These are phyloP conservation scores for Pseudogymnoascus pannorum DNA, from an alignment of 2,329 filamentous ascomycete species.

Conservation along the genomic window DNA sequence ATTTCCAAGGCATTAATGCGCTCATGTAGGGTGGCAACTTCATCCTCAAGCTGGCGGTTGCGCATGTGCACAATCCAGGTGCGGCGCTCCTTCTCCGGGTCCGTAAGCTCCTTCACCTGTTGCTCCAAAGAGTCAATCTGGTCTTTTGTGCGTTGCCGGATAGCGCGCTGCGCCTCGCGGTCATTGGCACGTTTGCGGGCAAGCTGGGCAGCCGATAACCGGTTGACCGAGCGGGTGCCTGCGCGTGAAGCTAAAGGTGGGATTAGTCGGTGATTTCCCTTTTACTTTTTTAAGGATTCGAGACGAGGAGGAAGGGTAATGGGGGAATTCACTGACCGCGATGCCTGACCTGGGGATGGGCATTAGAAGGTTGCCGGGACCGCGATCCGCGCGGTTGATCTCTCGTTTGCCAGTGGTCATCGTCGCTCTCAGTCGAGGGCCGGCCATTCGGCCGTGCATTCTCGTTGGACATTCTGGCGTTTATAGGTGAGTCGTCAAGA, in stretches of 20 bases:
- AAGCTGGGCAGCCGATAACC: conserved; percentile 79
- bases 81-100: background rate
- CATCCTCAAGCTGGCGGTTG: background rate
- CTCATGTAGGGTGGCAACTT: background rate
- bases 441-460: background rate
- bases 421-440: background rate
- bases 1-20: background rate
- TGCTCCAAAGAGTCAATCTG: conserved; percentile 74
- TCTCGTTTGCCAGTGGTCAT: background rate
- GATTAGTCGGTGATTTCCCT: background rate
- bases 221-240: conserved; percentile 72
- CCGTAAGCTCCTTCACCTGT: conserved; percentile 64
- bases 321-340: background rate
- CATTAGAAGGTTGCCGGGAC: background rate
- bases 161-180: conserved; percentile 80
- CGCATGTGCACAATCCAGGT: background rate
- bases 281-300: background rate
- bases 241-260: conserved; percentile 22
- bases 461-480: background rate
- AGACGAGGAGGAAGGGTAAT: background rate
- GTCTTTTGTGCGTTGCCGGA: conserved; percentile 77
- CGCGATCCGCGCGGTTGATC: background rate
- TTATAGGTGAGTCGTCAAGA: background rate
- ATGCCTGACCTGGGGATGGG: background rate
- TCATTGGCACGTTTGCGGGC: conserved; percentile 89